phyloP scores from a whole-genome alignment of 495 filamentous ascomycete genomes.

The Penicillium diatomitis region DNA sequence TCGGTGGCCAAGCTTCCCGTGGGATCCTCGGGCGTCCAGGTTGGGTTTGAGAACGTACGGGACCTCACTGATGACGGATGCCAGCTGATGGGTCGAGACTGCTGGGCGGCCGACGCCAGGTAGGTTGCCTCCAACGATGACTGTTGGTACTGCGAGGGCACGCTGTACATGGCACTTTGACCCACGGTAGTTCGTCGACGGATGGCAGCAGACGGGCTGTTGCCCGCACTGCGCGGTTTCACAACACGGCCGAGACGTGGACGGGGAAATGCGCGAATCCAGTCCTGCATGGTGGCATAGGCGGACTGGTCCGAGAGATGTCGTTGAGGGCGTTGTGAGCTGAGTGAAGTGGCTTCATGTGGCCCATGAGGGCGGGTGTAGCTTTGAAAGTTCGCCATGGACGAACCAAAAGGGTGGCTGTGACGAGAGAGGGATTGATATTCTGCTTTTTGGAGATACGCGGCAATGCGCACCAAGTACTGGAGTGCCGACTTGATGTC shows the following conservation, averaged over 20 bases:
- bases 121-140: conserved; percentile 25
- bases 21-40: conserved; percentile 12
- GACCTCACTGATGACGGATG: conserved; percentile 45
- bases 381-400: too few relatives aligned
- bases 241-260: conserved; percentile 43
- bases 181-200: conserved; percentile 47
- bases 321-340: conserved; percentile 22
- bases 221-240: conserved; percentile 61
- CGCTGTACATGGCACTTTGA: conserved; percentile 30
- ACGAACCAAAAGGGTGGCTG: too few relatives aligned
- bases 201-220: conserved; percentile 54
- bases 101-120: conserved; percentile 28
- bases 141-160: conserved; percentile 21
- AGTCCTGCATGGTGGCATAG: conserved; percentile 24
- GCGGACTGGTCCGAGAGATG: conserved; percentile 16
- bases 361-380: conserved; percentile 10
- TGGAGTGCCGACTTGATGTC: too few relatives aligned
- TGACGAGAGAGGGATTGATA: too few relatives aligned
- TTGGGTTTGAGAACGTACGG: conserved; percentile 25
- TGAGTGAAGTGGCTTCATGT: conserved; percentile 17
- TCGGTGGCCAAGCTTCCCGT: conserved; percentile 21
- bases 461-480: too few relatives aligned
- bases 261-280: conserved; percentile 26
- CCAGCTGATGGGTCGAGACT: conserved; percentile 60
- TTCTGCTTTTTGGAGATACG: too few relatives aligned